phyloP scores from a whole-genome alignment of 2,329 filamentous ascomycete genomes.

The Cyclaneusma minus region DNA sequence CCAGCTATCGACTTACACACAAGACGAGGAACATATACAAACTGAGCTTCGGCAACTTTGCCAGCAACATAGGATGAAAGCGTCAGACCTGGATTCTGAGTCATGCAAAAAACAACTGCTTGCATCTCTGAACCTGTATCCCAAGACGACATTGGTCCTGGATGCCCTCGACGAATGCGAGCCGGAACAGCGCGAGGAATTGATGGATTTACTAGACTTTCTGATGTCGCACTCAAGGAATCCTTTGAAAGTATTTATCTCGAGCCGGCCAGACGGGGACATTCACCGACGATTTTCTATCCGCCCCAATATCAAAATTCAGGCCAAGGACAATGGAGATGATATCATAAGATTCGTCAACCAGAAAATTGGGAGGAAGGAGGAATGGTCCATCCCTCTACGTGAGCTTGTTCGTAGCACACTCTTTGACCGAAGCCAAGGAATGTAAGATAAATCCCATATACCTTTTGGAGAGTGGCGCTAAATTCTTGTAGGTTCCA shows the following conservation, averaged over 20 bases:
- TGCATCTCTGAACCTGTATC: conserved; percentile 14
- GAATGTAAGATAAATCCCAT: too few relatives aligned
- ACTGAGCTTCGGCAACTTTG: conserved; percentile 5
- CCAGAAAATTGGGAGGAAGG: conserved; percentile 9
- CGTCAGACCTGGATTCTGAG: conserved; percentile 6
- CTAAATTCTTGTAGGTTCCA: too few relatives aligned
- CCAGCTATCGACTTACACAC: conserved; percentile 15
- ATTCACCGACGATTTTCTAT: conserved; percentile 11
- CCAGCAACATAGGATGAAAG: conserved; percentile 1
- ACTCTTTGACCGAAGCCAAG: conserved; percentile 11
- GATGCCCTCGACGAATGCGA: conserved; percentile 23
- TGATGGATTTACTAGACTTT: conserved; percentile 14
- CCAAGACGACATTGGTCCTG: conserved; percentile 18
- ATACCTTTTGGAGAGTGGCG: too few relatives aligned
- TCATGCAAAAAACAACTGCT: conserved; percentile 11
- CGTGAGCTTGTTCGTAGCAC: conserved; percentile 10
- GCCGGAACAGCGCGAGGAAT: conserved; percentile 8
- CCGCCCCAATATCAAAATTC: conserved; percentile 11
- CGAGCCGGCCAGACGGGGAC: conserved; percentile 18
- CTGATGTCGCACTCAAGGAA: conserved; percentile 11
- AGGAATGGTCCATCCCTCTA: conserved; percentile 5
- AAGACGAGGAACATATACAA: conserved; percentile 6
- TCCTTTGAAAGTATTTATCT: conserved; percentile 20
- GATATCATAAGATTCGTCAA: conserved; percentile 17
- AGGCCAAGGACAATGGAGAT: conserved; percentile 15